phyloP scores from a whole-genome alignment of 2,329 filamentous ascomycete genomes.

The Curvularia spicifera region DNA sequence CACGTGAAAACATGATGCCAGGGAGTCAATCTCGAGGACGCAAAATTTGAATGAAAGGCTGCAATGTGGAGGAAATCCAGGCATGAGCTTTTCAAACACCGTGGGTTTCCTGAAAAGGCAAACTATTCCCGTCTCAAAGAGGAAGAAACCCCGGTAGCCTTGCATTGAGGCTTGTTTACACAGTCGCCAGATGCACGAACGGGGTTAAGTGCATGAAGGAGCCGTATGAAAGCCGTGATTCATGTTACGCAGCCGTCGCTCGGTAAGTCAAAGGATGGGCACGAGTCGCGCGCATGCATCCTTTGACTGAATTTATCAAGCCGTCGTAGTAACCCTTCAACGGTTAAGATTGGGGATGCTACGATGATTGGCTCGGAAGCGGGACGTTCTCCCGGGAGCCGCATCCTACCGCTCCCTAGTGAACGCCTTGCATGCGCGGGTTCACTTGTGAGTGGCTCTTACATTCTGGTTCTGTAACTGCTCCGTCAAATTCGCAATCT shows the following conservation, averaged over 20 bases:
- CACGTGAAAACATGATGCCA: neutral
- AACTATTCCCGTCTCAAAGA: neutral
- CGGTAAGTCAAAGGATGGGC: neutral
- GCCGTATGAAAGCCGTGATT: neutral
- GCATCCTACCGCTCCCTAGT: neutral
- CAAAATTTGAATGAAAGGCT: neutral
- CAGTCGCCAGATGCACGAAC: neutral
- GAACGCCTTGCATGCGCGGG: neutral
- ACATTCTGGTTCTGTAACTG: neutral
- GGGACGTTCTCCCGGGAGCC: neutral
- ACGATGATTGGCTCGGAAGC: neutral
- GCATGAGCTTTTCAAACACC: neutral
- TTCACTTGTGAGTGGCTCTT: neutral
- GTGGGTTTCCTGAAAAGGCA: neutral
- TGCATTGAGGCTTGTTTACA: too few relatives aligned
- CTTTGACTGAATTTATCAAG: neutral
- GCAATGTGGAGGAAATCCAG: neutral
- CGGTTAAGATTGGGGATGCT: too few relatives aligned
- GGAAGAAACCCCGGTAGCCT: neutral
- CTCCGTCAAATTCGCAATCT: too few relatives aligned
- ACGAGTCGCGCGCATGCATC: neutral
- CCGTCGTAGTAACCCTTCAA: too few relatives aligned
- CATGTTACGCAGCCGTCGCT: neutral
- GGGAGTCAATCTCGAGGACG: neutral
- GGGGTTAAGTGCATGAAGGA: neutral